Evolutionary conservation across 306 rosid genomes (phyloP).

Genomic region (Casuarina cunninghamiana): DNA sequence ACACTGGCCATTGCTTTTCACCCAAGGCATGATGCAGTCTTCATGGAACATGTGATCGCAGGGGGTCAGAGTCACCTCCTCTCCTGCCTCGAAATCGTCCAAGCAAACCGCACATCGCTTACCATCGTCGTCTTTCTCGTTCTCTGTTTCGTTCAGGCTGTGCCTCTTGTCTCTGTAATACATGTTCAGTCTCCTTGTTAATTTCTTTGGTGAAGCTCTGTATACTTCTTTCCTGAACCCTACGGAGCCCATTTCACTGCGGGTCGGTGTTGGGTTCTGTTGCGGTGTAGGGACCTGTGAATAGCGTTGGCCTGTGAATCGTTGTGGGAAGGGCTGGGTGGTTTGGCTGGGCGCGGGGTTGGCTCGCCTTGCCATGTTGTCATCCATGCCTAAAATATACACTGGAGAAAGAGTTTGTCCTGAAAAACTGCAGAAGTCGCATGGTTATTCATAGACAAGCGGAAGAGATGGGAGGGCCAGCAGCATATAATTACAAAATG

Average conservation of each 20-base stretch:
- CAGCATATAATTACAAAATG: too few relatives aligned
- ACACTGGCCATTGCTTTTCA: slow-evolving; percentile 63
- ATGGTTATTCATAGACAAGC: background rate
- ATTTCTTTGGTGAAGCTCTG: slow-evolving; percentile 39
- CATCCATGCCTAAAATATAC: slow-evolving; percentile 21
- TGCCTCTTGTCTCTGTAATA: slow-evolving; percentile 46
- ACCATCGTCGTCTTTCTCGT: slow-evolving; percentile 44
- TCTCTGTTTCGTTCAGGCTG: slow-evolving; percentile 23
- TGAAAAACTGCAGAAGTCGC: slow-evolving; percentile 40
- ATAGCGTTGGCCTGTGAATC: slow-evolving; percentile 33
- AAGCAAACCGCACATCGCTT: slow-evolving; percentile 69
- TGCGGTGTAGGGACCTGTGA: slow-evolving; percentile 19
- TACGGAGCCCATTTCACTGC: slow-evolving; percentile 37
- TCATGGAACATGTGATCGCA: slow-evolving; percentile 91
- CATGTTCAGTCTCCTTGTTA: slow-evolving; percentile 39
- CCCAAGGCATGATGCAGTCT: slow-evolving; percentile 82
- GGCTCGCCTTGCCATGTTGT: slow-evolving; percentile 24
- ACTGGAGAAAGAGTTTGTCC: slow-evolving; percentile 20
- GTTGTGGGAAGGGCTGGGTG: slow-evolving; percentile 22
- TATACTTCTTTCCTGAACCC: slow-evolving; percentile 59
- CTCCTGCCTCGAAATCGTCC: slow-evolving; percentile 65
- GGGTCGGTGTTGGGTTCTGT: slow-evolving; percentile 39
- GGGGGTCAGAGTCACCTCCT: slow-evolving; percentile 73
- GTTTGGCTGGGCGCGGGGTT: slow-evolving; percentile 31
- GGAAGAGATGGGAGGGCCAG: too few relatives aligned